Percentiles rank a stretch among this genome's conserved stretches.
These are phyloP conservation scores for Stenogyne calaminthoides DNA, from an alignment of 305 asterid species.

Conservation along the genomic window DNA sequence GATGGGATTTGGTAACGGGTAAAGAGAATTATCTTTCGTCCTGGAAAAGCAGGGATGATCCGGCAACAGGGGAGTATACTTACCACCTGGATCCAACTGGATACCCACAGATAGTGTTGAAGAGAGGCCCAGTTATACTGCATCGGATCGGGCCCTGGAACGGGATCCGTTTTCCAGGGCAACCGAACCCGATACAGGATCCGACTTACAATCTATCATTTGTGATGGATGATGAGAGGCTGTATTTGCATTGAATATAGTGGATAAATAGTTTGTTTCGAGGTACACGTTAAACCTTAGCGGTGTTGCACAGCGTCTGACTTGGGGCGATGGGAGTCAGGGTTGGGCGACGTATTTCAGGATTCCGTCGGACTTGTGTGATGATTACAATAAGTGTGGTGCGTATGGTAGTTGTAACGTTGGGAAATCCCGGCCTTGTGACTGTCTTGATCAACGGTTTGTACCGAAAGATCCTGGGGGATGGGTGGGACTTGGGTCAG, in stretches of 20 bases:
- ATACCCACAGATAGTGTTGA: conserved; percentile 26
- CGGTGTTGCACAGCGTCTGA: conserved; percentile 26
- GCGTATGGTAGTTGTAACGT: not conserved
- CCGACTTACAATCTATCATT: not conserved
- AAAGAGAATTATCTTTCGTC: conserved; percentile 25
- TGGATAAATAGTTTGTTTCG: not conserved
- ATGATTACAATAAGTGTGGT: not conserved
- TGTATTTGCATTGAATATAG: not conserved
- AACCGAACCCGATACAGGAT: conserved; percentile 23
- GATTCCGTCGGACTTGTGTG: not conserved
- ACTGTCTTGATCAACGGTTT: not conserved
- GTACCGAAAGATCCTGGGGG: conserved; percentile 20
- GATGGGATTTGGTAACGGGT: conserved; percentile 21
- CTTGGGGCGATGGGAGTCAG: conserved; percentile 17
- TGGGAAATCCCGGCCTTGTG: not conserved
- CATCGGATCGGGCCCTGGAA: conserved; percentile 35
- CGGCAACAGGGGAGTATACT: conserved; percentile 16
- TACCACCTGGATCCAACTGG: conserved; percentile 33
- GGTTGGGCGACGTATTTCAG: not conserved
- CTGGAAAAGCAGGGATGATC: conserved; percentile 28
- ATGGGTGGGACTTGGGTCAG: conserved; percentile 27
- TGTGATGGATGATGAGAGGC: conserved; percentile 1
- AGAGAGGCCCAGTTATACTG: not conserved
- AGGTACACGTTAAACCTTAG: conserved; percentile 13
- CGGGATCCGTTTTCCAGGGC: conserved; percentile 30